Percentiles rank a stretch among this genome's conserved stretches.
Conservation (phyloP, 1,139 yeast species). For the Geotrichum carabidarum region DNA sequence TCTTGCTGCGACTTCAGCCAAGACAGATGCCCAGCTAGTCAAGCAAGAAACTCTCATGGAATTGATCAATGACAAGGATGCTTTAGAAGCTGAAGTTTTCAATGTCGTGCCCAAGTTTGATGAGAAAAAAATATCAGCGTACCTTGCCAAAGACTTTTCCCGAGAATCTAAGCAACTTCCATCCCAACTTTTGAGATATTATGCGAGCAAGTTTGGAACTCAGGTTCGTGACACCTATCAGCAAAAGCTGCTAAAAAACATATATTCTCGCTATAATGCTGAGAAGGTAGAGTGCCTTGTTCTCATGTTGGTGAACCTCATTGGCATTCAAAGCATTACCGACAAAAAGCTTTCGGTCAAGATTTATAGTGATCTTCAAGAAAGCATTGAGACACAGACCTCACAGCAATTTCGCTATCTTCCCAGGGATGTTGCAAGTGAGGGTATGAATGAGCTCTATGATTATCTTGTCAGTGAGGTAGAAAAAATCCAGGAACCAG, state of each 20-base stretch:
- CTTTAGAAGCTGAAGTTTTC: background rate
- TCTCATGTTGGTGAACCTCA: conserved; percentile 2
- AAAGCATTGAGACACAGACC: background rate
- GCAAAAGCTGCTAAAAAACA: background rate
- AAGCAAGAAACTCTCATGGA: background rate
- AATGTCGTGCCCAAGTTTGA: conserved; percentile 7
- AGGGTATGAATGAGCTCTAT: background rate
- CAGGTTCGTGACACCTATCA: background rate
- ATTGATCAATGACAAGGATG: background rate
- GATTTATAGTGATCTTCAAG: background rate
- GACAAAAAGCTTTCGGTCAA: background rate
- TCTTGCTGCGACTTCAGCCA: conserved; percentile 2
- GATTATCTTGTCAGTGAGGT: background rate
- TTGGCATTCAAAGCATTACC: conserved; percentile 4
- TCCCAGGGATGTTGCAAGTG: background rate
- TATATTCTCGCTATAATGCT: background rate
- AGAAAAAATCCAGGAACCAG: background rate
- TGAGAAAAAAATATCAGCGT: background rate
- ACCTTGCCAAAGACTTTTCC: conserved; percentile 2
- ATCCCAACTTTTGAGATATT: conserved; percentile 3
- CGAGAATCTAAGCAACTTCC: background rate
- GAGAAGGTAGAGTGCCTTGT: background rate
- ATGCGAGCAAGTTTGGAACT: background rate
- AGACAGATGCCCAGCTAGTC: background rate
- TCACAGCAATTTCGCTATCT: background rate